Percentiles rank a stretch among this genome's conserved stretches.
Conservation (phyloP, 116 monocot genomes). For the Zostera marina region DNA sequence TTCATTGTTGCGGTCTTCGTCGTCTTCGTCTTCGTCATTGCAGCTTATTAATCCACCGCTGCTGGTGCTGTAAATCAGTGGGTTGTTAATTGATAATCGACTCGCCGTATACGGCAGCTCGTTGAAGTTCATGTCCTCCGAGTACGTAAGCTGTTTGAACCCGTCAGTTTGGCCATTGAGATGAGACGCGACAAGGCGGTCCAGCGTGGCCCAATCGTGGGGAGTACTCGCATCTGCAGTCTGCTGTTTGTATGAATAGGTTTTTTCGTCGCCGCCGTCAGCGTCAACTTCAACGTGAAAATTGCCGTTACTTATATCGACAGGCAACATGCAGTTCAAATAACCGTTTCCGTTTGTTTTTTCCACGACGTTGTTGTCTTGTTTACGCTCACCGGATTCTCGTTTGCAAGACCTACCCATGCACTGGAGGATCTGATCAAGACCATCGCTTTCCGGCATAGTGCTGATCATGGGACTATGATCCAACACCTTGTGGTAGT, state of each 20-base stretch:
- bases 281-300: no score
- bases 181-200: conserved; percentile 72
- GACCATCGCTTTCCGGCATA: conserved; percentile 12
- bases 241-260: background rate
- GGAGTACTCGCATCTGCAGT: background rate
- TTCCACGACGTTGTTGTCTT: no score
- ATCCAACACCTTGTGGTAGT: conserved; percentile 29
- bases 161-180: conserved; percentile 40
- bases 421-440: conserved; percentile 66
- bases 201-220: conserved; percentile 58
- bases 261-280: background rate
- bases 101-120: background rate
- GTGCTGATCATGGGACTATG: background rate
- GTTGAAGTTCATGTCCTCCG: conserved; percentile 6
- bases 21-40: no score
- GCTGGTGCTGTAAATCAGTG: background rate
- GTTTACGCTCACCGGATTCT: conserved; percentile 16
- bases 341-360: background rate
- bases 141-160: conserved; percentile 7
- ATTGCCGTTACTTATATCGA: background rate
- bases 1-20: no score
- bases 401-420: conserved; percentile 69
- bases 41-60: no score
- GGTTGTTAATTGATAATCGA: background rate
- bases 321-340: conserved; percentile 2